A percentile compares a stretch with the other conserved stretches of the same genome.
Conservation (phyloP, 106 monocot genomes). For the Triglochin maritima region DNA sequence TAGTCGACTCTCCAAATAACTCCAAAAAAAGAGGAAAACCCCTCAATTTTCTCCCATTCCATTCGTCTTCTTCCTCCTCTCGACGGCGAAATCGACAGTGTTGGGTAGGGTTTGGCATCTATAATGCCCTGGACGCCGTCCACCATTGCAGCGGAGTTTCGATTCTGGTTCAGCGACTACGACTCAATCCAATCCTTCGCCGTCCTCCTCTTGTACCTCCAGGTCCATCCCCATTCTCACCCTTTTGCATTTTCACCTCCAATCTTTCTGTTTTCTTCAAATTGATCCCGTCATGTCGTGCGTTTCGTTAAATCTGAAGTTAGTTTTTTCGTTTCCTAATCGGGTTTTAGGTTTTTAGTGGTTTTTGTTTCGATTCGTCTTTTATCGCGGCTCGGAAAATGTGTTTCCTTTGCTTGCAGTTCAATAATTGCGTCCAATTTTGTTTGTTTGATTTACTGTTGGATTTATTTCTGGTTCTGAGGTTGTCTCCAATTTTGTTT, state of each 20-base stretch:
- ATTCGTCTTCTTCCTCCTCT: too few species aligned
- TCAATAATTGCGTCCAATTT: too few species aligned
- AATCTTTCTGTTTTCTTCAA: neutral
- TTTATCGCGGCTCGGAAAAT: neutral
- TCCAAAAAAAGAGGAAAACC: too few species aligned
- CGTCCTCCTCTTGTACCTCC: constrained; percentile 59
- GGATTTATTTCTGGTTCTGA: too few species aligned
- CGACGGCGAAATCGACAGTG: too few species aligned
- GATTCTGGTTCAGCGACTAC: constrained; percentile 60
- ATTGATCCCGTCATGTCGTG: neutral
- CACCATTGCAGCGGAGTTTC: constrained; percentile 42
- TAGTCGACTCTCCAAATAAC: too few species aligned
- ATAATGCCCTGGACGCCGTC: constrained; percentile 26
- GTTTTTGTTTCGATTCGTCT: neutral
- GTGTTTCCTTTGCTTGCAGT: too few species aligned
- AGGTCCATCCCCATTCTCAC: constrained; percentile 15
- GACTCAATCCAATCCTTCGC: constrained; percentile 50
- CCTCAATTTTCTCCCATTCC: too few species aligned
- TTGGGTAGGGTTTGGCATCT: neutral
- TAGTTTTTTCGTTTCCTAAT: neutral
- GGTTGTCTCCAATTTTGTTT: too few species aligned
- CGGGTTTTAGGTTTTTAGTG: neutral
- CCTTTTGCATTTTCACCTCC: neutral
- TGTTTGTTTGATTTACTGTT: too few species aligned
- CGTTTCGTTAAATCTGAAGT: neutral